Evolutionary conservation across 176 grass and related monocot species (phyloP).

Genomic region (Oryza officinalis): DNA sequence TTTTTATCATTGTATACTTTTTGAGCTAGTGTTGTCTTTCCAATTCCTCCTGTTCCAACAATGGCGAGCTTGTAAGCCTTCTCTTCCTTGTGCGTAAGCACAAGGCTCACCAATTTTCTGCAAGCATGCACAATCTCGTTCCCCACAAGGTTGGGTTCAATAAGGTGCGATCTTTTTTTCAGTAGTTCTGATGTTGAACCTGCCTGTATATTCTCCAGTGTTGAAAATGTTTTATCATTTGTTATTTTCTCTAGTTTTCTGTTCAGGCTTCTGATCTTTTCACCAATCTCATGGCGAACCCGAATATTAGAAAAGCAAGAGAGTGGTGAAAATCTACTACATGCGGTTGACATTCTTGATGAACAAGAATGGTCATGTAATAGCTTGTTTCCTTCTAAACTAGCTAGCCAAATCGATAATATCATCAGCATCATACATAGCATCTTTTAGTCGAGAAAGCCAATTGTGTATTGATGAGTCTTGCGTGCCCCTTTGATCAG

Average conservation of each 20-base stretch:
- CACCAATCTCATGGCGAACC: conserved; percentile 6
- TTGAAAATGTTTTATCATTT: background rate
- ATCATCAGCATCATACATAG: conserved; percentile 51
- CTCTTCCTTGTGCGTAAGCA: too few species aligned
- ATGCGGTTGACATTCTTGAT: background rate
- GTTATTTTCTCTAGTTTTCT: conserved; percentile 23
- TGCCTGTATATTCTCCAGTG: too few species aligned
- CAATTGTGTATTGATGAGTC: conserved; percentile 5
- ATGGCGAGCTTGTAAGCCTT: too few species aligned
- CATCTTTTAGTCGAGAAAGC: conserved; percentile 37
- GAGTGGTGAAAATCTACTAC: background rate
- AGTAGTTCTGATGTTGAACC: too few species aligned
- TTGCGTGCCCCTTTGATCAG: conserved; percentile 13
- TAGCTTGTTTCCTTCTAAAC: conserved; percentile 11
- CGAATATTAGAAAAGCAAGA: conserved; percentile 6
- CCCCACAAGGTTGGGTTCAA: too few species aligned
- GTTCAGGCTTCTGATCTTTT: conserved; percentile 19
- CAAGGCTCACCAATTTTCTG: too few species aligned
- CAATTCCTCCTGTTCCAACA: too few species aligned
- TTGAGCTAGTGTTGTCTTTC: too few species aligned
- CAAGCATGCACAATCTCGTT: too few species aligned
- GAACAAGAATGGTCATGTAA: background rate
- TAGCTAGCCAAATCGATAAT: conserved; percentile 33
- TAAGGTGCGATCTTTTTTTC: background rate
- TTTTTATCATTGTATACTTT: too few species aligned